Evolutionary conservation across 1,139 yeast genomes (phyloP), one percentile per base, ranked within the genome.

Genomic region (Hansenula anomala): DNA sequence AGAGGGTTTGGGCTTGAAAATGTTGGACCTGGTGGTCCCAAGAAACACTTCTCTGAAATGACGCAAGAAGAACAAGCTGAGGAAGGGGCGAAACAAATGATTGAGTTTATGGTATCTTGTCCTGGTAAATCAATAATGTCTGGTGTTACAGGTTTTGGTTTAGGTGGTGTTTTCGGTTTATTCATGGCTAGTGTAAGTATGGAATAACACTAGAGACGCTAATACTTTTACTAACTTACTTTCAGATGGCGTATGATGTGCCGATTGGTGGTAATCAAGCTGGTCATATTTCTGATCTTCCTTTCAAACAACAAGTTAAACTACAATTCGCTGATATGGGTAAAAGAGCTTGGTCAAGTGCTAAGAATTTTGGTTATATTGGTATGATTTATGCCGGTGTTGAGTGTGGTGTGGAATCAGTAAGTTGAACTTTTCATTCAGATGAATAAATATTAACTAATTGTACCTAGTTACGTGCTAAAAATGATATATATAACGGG

Each of bases 311-410:
- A 63, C 98, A 92, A 60, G 82, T 94, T 83, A 88, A 85, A 56
- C 62, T 88, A 34, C 97, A 90, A 63, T 87, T 90, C 57, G 64
- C 81, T 16, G 98, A 92, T 60, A 90, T 92, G 96, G 96, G 94
- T 25, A 76, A 71, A 51, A 73, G 97, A 58, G 78, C 97, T 9
- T 85, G 76, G 67, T 71, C 84, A 2, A 80, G 92, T 54, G 98
- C 98, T 3, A 89, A 87, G 60, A 92, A 88, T 62, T 92, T 92
- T 58, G 98, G 97, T 20, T 87, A 82, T 56, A 87, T 92, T 52
- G 98, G 98, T 54, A 75, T 87, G 71, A 84, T 94, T 29, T 92
- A 86, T 60, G 78, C 96, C 4, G 97, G 97, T 23, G 95, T 92
- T 4, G 98, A 92, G 60, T 92, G 98, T 67, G 74, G 83, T 35